Percentiles rank a stretch among this genome's conserved stretches.
These are phyloP conservation scores for Tetrastigma voinierianum DNA, from an alignment of 164 flowering plant genomes.

Conservation along the genomic window DNA sequence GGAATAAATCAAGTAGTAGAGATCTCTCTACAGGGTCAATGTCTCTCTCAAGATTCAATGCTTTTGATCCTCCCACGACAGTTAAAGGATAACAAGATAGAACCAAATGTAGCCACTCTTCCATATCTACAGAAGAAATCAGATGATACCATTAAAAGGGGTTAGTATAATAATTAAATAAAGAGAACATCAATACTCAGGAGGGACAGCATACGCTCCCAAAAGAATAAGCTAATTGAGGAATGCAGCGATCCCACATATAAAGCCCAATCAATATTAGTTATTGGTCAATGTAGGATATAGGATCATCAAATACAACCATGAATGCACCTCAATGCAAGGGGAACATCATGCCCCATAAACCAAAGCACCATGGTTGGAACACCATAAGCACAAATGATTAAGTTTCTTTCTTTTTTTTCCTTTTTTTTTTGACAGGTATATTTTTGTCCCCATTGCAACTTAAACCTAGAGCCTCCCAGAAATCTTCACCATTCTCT, in stretches of 20 bases:
- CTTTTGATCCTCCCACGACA: conserved; percentile 29
- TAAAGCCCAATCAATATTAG: too few species aligned
- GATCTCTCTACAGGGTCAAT: conserved; percentile 46
- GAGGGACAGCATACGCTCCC: too few species aligned
- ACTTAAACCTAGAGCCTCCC: too few species aligned
- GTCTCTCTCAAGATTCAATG: conserved; percentile 41
- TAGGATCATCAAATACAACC: background rate
- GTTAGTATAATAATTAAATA: background rate
- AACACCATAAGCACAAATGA: too few species aligned
- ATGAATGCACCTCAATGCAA: too few species aligned
- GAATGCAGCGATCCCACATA: too few species aligned
- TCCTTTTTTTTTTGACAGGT: too few species aligned
- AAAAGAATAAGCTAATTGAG: background rate
- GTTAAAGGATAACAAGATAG: conserved; percentile 77
- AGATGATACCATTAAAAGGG: background rate
- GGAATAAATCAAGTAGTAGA: conserved; percentile 63
- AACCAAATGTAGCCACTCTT: conserved; percentile 74
- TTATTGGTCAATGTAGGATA: background rate
- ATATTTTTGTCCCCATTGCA: too few species aligned
- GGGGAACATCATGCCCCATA: too few species aligned
- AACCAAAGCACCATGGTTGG: too few species aligned
- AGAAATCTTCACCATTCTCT: too few species aligned
- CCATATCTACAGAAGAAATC: conserved; percentile 50
- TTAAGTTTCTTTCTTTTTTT: too few species aligned
- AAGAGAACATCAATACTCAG: background rate